Percentiles rank a stretch among this genome's conserved stretches.
Conservation (phyloP, 257 asterid genomes). For the Solanum habrochaites region DNA sequence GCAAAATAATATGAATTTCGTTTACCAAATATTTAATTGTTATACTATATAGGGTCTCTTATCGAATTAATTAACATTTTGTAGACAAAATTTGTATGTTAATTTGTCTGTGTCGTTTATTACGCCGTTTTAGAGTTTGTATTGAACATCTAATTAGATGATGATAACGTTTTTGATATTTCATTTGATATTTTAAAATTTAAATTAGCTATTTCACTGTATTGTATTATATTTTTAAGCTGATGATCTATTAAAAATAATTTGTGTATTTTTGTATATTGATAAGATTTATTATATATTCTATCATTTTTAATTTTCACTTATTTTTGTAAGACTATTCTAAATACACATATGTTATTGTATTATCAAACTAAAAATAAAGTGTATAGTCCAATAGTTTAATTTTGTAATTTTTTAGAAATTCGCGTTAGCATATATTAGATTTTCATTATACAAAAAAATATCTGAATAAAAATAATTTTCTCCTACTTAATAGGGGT, state of each 20-base stretch:
- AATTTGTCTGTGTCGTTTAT: not conserved
- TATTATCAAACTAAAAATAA: not conserved
- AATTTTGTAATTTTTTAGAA: not conserved
- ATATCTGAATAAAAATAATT: not conserved
- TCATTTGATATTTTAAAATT: not conserved
- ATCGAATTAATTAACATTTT: not conserved
- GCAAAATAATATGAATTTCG: not conserved
- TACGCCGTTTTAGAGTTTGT: not conserved
- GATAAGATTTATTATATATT: not conserved
- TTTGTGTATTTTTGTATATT: rapidly evolving
- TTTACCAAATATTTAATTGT: not conserved
- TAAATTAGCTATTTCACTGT: not conserved
- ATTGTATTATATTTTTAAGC: not conserved
- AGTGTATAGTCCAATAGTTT: not conserved
- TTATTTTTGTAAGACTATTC: not conserved
- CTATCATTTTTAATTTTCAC: not conserved
- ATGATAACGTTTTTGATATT: not conserved
- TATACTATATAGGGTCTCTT: not conserved
- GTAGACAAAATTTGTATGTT: not conserved
- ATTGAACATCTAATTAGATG: not conserved
- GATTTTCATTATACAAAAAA: not conserved
- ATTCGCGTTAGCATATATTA: not conserved
- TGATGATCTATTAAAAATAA: rapidly evolving
- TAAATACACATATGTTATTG: not conserved
- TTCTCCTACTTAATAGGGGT: not conserved